These are phyloP conservation scores for Penicillium cinerascens DNA, from an alignment of 495 filamentous ascomycete genomes.

Conservation along the genomic window DNA sequence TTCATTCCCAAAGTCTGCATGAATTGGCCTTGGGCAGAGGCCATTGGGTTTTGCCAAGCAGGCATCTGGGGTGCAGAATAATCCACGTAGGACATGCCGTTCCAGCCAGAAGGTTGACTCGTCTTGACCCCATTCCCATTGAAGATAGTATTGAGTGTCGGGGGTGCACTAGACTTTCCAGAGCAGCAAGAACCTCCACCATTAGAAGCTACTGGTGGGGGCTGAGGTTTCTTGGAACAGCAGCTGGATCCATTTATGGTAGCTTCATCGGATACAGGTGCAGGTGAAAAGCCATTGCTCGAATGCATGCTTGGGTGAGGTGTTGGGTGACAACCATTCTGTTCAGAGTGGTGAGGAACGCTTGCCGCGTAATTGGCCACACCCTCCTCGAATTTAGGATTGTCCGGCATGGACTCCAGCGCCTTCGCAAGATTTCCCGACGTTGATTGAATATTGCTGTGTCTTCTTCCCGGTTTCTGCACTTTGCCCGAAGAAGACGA, in stretches of 20 bases:
- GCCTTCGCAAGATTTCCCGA: slow-evolving; percentile 28
- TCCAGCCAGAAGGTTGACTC: slow-evolving; percentile 8
- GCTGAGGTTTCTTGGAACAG: slow-evolving; percentile 26
- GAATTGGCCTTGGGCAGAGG: slow-evolving; percentile 9
- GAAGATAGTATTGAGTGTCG: background rate
- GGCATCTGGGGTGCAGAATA: slow-evolving; percentile 15
- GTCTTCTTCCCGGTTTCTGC: slow-evolving; percentile 27
- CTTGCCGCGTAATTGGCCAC: slow-evolving; percentile 4
- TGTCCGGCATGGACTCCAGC: slow-evolving; percentile 21
- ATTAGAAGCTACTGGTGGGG: slow-evolving; percentile 10
- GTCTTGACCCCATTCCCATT: slow-evolving; percentile 1
- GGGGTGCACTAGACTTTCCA: slow-evolving; percentile 13
- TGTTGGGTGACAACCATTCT: slow-evolving; percentile 1
- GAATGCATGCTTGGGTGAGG: background rate
- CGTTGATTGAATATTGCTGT: slow-evolving; percentile 25
- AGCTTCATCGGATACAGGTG: background rate
- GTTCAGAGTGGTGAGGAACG: slow-evolving; percentile 4
- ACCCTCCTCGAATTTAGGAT: slow-evolving; percentile 24
- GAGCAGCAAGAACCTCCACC: slow-evolving; percentile 32
- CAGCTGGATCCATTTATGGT: slow-evolving; percentile 18
- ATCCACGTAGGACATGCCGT: slow-evolving; percentile 15
- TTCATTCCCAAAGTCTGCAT: slow-evolving; percentile 18
- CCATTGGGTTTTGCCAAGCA: slow-evolving; percentile 24
- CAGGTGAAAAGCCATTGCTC: background rate
- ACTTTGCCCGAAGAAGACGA: slow-evolving; percentile 21